These are phyloP conservation scores for Ichthyophthirius multifiliis DNA, from an alignment of 169 alveolate species.

Conservation along the genomic window DNA sequence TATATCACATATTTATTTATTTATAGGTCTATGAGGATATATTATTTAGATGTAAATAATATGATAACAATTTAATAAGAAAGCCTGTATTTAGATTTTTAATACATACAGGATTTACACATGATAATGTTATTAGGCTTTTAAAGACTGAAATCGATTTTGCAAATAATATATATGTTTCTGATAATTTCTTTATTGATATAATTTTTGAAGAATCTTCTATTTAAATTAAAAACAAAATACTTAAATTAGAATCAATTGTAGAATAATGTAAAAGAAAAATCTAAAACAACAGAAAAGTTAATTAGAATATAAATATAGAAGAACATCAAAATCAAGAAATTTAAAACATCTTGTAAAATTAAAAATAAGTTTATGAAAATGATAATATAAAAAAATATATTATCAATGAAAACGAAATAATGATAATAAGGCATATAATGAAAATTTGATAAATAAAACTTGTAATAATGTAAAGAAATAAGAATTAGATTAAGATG, in stretches of 20 bases:
- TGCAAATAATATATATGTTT: background rate
- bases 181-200: slow-evolving; percentile 9
- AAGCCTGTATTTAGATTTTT: slow-evolving; percentile 2
- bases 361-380: background rate
- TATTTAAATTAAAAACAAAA: background rate
- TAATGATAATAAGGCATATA: background rate
- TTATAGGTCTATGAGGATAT: background rate
- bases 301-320: background rate
- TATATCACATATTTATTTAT: background rate
- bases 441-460: too few relatives aligned
- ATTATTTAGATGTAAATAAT: slow-evolving; percentile 5
- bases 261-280: background rate
- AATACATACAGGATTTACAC: slow-evolving; percentile 8
- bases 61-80: background rate
- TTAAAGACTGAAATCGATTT: slow-evolving; percentile 14
- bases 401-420: too few relatives aligned
- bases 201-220: background rate
- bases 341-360: background rate
- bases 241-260: background rate
- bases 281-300: background rate
- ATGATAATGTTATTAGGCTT: slow-evolving; percentile 1
- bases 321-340: slow-evolving; percentile 1
- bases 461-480: background rate
- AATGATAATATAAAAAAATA: too few relatives aligned
- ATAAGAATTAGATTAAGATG: background rate